Evolutionary conservation across 2,329 filamentous ascomycete genomes (phyloP), one percentile per base, ranked within the genome.

Genomic region (Paracamarosporium sp.): DNA sequence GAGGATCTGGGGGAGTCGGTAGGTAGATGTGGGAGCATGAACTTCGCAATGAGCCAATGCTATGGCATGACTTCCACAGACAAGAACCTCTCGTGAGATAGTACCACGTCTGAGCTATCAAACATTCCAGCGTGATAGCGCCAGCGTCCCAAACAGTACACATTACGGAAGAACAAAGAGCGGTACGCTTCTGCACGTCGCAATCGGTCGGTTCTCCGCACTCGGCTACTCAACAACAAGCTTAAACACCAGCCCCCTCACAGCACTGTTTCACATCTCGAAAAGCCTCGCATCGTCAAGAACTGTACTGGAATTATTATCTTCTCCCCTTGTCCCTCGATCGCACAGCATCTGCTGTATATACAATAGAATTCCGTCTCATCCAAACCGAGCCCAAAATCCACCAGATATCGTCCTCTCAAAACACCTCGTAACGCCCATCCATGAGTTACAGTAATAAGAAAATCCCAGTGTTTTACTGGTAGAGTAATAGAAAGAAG

Each of bases 321-420:
- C 31, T 41, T n/a, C 25, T n/a, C 13, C 36, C 27, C 36, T 33
- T 15, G 8, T 24, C n/a, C 12, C 33, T 22, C 20, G n/a, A 6
- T 30, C 24, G 7, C 27, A 45, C 46, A 44, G 45, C 35, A 35
- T n/a, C 27, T 8, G 53, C 53, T 43, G 51, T 50, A 55, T 55
- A 55, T 55, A 50, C 53, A 55, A 43, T 33, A n/a, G n/a, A n/a
- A n/a, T n/a, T n/a, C n/a, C 22, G 8, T 22, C 11, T 8, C 20
- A 12, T 27, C 27, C 2, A 24, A 12, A 2, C 35, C 15, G 15
- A 41, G 15, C 22, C 36, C 44, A 31, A 13, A 36, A 46, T 5
- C 12, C n/a, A n/a, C 30, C 15, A 28, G 17, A 45, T 20, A 36
- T 36, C 20, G 13, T 30, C 20, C 13, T 31, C 8, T 11, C 17